Conservation (phyloP, 768 basidiomycete species). For the Amanita rimosa region DNA sequence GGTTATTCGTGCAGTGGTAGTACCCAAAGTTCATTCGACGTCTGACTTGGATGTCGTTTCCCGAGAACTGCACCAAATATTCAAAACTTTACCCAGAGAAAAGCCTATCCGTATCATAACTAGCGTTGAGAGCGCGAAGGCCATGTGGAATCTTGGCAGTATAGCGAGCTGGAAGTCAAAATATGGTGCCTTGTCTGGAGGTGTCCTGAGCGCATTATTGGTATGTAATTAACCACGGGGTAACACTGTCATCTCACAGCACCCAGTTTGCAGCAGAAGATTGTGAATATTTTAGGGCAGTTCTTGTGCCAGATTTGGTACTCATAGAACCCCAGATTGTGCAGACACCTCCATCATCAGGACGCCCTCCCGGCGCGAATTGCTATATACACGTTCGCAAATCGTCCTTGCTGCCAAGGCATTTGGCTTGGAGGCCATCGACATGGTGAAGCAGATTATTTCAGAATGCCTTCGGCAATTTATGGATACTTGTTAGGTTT, state of each 20-base stretch:
- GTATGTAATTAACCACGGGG: slow-evolving; percentile 26
- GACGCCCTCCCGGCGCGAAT: slow-evolving; percentile 60
- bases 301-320: background rate
- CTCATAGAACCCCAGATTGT: slow-evolving; percentile 49
- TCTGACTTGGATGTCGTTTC: slow-evolving; percentile 57
- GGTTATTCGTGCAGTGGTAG: slow-evolving; percentile 53
- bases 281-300: slow-evolving; percentile 34
- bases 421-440: slow-evolving; percentile 75
- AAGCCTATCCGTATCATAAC: slow-evolving; percentile 50
- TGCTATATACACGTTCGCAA: slow-evolving; percentile 75
- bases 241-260: background rate
- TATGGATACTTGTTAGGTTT: slow-evolving; percentile 42
- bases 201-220: slow-evolving; percentile 51
- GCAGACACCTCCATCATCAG: slow-evolving; percentile 80
- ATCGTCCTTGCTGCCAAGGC: slow-evolving; percentile 78
- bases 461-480: background rate
- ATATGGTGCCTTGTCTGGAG: slow-evolving; percentile 34
- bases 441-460: slow-evolving; percentile 49
- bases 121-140: slow-evolving; percentile 78
- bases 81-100: slow-evolving; percentile 14
- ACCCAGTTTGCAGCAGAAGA: slow-evolving; percentile 90
- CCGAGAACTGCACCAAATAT: slow-evolving; percentile 26
- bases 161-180: slow-evolving; percentile 64
- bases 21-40: slow-evolving; percentile 75
- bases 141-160: slow-evolving; percentile 50